Evolutionary conservation across 1,284 basidiomycete species (phyloP).

Genomic region (Cutaneotrichosporon sp.): DNA sequence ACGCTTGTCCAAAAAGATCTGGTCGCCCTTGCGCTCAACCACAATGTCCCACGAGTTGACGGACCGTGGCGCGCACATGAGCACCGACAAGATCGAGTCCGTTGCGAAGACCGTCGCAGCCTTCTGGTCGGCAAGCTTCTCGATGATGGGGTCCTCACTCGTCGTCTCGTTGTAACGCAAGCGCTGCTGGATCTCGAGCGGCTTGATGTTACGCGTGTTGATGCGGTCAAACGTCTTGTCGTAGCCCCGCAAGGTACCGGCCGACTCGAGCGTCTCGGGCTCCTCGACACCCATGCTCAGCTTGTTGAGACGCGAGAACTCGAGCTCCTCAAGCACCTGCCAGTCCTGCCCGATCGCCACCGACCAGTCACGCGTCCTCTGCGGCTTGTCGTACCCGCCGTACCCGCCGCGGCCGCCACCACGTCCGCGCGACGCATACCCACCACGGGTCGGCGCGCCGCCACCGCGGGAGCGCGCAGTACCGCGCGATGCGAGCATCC

Average conservation of each 20-base stretch:
- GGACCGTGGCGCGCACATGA: conserved; percentile 93
- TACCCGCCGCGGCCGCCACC: conserved; percentile 66
- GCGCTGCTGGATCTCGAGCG: conserved; percentile 86
- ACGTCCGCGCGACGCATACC: conserved; percentile 33
- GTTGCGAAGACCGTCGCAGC: conserved; percentile 86
- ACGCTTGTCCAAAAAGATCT: conserved; percentile 95
- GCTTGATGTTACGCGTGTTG: conserved; percentile 84
- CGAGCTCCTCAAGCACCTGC: conserved; percentile 94
- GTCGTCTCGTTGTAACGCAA: conserved; percentile 97
- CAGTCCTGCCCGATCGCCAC: conserved; percentile 89
- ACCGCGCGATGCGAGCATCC: conserved; percentile 28
- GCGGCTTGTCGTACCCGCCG: conserved; percentile 91
- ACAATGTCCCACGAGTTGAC: conserved; percentile 99
- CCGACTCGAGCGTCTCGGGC: conserved; percentile 75
- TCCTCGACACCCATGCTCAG: conserved; percentile 87
- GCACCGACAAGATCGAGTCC: conserved; percentile 88
- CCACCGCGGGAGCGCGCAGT: conserved; percentile 22
- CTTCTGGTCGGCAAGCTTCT: conserved; percentile 73
- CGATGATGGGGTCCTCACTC: conserved; percentile 93
- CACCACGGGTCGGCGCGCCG: conserved; percentile 41
- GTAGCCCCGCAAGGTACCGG: conserved; percentile 88
- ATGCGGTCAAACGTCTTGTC: conserved; percentile 95
- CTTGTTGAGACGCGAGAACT: conserved; percentile 89
- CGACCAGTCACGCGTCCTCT: conserved; percentile 87
- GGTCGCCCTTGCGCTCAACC: conserved; percentile 85